Base-by-base conservation (phyloP, 2,329 filamentous ascomycete genomes). In the Emmonsia crescens region DNA sequence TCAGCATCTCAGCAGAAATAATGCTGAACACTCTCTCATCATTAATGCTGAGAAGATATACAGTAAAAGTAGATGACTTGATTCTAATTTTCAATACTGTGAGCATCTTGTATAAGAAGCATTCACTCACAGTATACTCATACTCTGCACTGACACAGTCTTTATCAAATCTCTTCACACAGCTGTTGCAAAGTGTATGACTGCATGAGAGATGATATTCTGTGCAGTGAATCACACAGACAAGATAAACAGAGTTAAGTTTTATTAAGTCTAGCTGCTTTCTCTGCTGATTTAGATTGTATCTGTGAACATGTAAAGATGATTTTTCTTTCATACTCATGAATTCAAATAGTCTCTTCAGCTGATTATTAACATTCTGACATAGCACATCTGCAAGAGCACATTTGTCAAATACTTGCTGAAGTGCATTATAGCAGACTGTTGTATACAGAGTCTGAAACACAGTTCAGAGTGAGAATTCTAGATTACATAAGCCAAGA, bases 41-140 rank as follows among this genome's bases (percentile, higher is more conserved):
- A 48, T 73, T 66, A 46, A 73, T 70, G 8, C 66, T 66, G 4
- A 73, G 57, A 19, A 73, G 63, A n/a, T 59, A 62, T 0, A 66
- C 67, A 24, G 68, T 69, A 21, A 66, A 66, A 2, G 66, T 72
- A 5, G 64, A 63, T 6, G 64, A 67, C n/a, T 70, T 63, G 12
- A 71, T 42, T 21, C 68, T 62, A 0, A 68, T 60, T 3, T 66
- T 58, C 10, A 69, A 38, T 0, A 60, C 63, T 16, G 58, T 61
- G 5, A 52, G 51, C 19, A 14, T 27, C 8, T 38, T 36, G 42
- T 51, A 61, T 12, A 48, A 16, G n/a, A 27, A n/a, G 27, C 52
- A 61, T 38, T 58, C 44, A 48, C 27, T 16, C 8, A 61, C 29
- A 24, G 36, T 21, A 49, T 58, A 61, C 42, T 58, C 38, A 48